Conservation (phyloP, 352 stramenopile genomes). For the Globisporangium echinulatum region DNA sequence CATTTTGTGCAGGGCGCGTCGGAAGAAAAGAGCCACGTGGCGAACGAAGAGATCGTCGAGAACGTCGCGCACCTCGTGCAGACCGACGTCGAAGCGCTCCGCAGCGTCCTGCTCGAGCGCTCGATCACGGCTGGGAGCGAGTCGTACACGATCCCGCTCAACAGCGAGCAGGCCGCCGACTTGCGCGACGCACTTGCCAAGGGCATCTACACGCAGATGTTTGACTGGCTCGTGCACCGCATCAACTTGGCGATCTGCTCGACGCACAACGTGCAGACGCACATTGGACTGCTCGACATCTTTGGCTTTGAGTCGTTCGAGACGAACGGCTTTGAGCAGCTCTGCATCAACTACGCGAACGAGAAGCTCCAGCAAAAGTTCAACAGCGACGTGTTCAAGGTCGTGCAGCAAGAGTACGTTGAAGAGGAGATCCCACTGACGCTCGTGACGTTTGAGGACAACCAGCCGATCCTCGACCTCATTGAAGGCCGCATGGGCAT, state of each 20-base stretch:
- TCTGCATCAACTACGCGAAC: conserved; percentile 96
- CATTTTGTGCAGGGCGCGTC: conserved; percentile 73
- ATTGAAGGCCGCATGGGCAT: conserved; percentile 88
- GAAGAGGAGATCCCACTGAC: conserved; percentile 87
- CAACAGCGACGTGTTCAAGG: conserved; percentile 93
- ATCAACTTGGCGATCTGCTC: conserved; percentile 79
- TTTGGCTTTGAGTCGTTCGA: conserved; percentile 95
- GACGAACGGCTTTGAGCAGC: conserved; percentile 90
- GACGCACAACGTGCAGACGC: conserved; percentile 59
- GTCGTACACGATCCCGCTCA: conserved; percentile 90
- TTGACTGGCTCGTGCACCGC: conserved; percentile 93
- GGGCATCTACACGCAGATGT: conserved; percentile 94
- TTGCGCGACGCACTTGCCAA: conserved; percentile 94
- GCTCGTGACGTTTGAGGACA: conserved; percentile 88
- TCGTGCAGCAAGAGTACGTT: conserved; percentile 93
- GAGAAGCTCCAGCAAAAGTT: conserved; percentile 91
- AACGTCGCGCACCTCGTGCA: conserved; percentile 55
- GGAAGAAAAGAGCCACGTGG: conserved; percentile 51
- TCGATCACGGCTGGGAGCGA: conserved; percentile 91
- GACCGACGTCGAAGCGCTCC: conserved; percentile 62
- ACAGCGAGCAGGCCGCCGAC: conserved; percentile 84
- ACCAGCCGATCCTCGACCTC: conserved; percentile 87
- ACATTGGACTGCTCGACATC: conserved; percentile 94
- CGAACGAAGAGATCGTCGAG: conserved; percentile 48
- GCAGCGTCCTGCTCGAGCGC: conserved; percentile 84